phyloP scores from a whole-genome alignment of 1,284 basidiomycete species.

The Sutorius eximius region DNA sequence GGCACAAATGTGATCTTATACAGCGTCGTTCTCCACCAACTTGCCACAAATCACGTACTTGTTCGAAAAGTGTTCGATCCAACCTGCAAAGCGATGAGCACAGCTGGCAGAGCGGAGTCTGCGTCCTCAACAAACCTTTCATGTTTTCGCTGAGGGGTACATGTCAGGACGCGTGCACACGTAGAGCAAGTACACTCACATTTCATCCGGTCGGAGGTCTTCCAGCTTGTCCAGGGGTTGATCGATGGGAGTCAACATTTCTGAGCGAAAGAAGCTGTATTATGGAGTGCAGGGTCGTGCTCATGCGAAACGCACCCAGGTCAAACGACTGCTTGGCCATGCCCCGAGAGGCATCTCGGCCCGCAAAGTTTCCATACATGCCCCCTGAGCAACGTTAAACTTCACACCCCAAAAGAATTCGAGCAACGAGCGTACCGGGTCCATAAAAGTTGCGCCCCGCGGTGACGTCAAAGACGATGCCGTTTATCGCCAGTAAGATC shows the following conservation, averaged over 20 bases:
- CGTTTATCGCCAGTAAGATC: slow-evolving; percentile 85
- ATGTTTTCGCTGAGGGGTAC: slow-evolving; percentile 73
- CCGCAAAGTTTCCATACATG: slow-evolving; percentile 97
- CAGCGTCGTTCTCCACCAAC: slow-evolving; percentile 71
- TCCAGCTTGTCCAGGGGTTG: slow-evolving; percentile 82
- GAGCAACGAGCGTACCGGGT: slow-evolving; percentile 61
- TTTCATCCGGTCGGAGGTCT: slow-evolving; percentile 77
- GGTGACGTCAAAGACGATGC: slow-evolving; percentile 90
- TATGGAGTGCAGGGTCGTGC: background rate
- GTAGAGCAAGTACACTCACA: slow-evolving; percentile 53
- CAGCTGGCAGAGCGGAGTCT: background rate
- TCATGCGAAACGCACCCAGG: slow-evolving; percentile 55
- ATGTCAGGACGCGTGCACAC: slow-evolving; percentile 4
- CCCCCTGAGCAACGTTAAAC: slow-evolving; percentile 50
- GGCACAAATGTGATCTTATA: slow-evolving; percentile 26
- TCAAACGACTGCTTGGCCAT: slow-evolving; percentile 99
- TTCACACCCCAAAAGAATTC: background rate
- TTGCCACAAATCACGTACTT: slow-evolving; percentile 87
- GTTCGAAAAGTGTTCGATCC: slow-evolving; percentile 87
- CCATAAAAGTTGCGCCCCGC: slow-evolving; percentile 90
- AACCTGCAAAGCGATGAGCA: slow-evolving; percentile 47
- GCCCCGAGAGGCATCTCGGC: slow-evolving; percentile 88
- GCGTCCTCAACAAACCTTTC: slow-evolving; percentile 52
- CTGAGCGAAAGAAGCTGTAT: slow-evolving; percentile 41
- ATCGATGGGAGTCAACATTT: slow-evolving; percentile 88